Conservation (phyloP, 2,329 filamentous ascomycete genomes). For the Aureobasidium lini region DNA sequence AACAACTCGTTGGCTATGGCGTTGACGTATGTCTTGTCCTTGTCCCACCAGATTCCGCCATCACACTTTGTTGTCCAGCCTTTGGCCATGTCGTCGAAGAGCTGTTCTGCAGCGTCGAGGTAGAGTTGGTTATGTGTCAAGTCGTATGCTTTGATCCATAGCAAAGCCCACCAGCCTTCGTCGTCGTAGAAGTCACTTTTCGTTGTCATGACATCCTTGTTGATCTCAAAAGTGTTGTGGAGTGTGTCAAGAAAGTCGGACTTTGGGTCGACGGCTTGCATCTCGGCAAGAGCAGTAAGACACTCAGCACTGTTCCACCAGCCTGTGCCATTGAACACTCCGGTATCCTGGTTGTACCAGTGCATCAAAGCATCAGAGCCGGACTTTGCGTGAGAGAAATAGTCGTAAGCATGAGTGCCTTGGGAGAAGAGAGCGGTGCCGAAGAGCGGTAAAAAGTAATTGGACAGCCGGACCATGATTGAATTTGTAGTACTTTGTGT, state of each 20-base stretch:
- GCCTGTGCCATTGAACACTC: slow-evolving; percentile 22
- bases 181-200: slow-evolving; percentile 45
- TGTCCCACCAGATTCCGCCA: slow-evolving; percentile 43
- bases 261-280: slow-evolving; percentile 33
- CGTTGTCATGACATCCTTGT: slow-evolving; percentile 6
- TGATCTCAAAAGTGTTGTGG: slow-evolving; percentile 33
- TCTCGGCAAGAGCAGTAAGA: slow-evolving; percentile 54
- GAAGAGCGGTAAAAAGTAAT: neutral
- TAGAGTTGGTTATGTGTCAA: slow-evolving; percentile 38
- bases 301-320: slow-evolving; percentile 71
- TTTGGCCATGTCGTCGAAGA: slow-evolving; percentile 39
- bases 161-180: slow-evolving; percentile 46
- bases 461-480: slow-evolving; percentile 1
- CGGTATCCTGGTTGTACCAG: slow-evolving; percentile 26
- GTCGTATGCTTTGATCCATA: slow-evolving; percentile 47
- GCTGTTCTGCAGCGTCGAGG: slow-evolving; percentile 37
- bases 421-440: neutral
- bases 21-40: slow-evolving; percentile 35
- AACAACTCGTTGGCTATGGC: slow-evolving; percentile 51
- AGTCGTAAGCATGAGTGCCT: neutral
- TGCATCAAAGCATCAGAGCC: slow-evolving; percentile 22
- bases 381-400: slow-evolving; percentile 19
- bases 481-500: neutral
- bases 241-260: slow-evolving; percentile 34
- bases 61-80: slow-evolving; percentile 35